Base-by-base conservation (phyloP, 441 rosid species). In the Pelargonium cotyledonis region DNA sequence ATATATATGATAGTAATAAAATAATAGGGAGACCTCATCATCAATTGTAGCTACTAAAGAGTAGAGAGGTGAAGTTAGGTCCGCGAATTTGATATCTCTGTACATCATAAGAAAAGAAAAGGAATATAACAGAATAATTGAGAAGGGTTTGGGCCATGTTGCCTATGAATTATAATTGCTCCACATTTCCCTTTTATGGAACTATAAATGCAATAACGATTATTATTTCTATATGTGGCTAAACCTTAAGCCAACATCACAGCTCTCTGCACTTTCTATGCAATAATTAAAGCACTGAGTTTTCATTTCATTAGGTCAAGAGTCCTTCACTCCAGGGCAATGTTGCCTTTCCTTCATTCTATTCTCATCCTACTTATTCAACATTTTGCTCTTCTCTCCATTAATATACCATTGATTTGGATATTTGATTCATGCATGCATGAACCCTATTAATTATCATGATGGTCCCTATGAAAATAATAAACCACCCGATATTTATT, bases 271-370 rank as follows among this genome's bases (percentile, higher is more conserved):
- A 41, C 46, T 5, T 9, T 8, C 49, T 12, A 6, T 44, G 49
- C 49, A 44, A 44, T 44, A 44, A 44, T 8, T 44, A 26, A 26
- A 26, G 29, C 29, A 26, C 29, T 26, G 29, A 26, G 29, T 26
- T 26, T 12, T 7, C 11, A 0, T 38, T 23, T 41, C 6, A n/a
- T 62, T 57, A 31, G 55, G 71, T 61, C 64, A 68, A 76, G 71
- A 76, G 75, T 74, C 83, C 75, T 70, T 68, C 65, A 46, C 60
- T 65, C 21, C 5, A 70, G 75, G 83, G 81, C 73, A 77, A 63
- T 26, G 67, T 4, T 44, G 47, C 68, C 2, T 41, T 57, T 44
- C 23, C 10, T 9, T 5, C 58, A 44, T 26, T 3, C 38, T 57
- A 15, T 44, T 44, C 49, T 8, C 49, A 44, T 44, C 11, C 49